These are phyloP conservation scores for Pulveroboletus sp. DNA, from an alignment of 768 basidiomycete genomes.

Conservation along the genomic window DNA sequence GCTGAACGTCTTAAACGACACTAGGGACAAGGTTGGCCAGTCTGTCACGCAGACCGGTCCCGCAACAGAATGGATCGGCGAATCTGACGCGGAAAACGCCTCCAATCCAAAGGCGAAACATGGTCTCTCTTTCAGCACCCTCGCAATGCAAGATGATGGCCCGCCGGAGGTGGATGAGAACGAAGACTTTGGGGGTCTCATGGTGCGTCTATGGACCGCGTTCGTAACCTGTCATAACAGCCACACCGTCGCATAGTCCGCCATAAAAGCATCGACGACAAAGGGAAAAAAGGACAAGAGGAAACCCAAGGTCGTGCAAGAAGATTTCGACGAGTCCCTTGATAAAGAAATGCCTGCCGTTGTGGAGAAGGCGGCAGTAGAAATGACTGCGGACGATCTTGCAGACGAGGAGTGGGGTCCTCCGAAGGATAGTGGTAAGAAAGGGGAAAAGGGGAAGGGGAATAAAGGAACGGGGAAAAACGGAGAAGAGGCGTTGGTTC, in stretches of 20 bases:
- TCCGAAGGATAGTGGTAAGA: slow-evolving; percentile 11
- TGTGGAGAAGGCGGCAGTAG: slow-evolving; percentile 39
- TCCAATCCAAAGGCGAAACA: slow-evolving; percentile 27
- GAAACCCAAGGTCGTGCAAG: slow-evolving; percentile 36
- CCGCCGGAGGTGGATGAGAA: slow-evolving; percentile 50
- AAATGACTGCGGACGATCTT: slow-evolving; percentile 65
- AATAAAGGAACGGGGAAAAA: slow-evolving; percentile 22
- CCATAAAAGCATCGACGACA: slow-evolving; percentile 50
- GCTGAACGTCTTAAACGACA: slow-evolving; percentile 10
- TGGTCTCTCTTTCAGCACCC: slow-evolving; percentile 49
- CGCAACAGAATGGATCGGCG: slow-evolving; percentile 25
- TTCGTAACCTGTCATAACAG: neutral
- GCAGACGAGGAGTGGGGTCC: slow-evolving; percentile 72
- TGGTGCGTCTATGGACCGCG: slow-evolving; percentile 45
- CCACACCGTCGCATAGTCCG: slow-evolving; percentile 41
- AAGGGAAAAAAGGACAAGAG: slow-evolving; percentile 57
- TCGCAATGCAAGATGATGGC: slow-evolving; percentile 38
- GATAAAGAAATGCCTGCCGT: slow-evolving; percentile 23
- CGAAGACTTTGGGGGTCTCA: slow-evolving; percentile 68
- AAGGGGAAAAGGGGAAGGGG: neutral
- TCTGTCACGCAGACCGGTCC: slow-evolving; percentile 42
- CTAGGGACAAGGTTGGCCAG: slow-evolving; percentile 64
- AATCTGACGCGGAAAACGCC: slow-evolving; percentile 41
- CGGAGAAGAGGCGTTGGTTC: slow-evolving; percentile 7
- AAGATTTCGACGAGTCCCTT: slow-evolving; percentile 29